phyloP scores from a whole-genome alignment of 2,329 filamentous ascomycete genomes.

The Alternaria brassicae region DNA sequence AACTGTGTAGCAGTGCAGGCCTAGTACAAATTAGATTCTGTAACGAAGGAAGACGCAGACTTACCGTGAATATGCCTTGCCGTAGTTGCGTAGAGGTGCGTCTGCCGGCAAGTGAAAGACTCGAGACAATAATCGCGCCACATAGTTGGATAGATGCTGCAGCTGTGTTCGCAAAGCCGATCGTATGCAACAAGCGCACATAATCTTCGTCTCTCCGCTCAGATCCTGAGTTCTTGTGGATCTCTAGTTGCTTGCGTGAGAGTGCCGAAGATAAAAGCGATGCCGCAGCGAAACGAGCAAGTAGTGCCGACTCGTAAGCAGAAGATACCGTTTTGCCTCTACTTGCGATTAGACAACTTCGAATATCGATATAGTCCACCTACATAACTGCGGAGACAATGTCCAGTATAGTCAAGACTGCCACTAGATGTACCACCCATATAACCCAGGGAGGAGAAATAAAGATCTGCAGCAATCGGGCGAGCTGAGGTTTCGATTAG shows the following conservation, averaged over 20 bases:
- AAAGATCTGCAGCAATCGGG: conserved; percentile 1
- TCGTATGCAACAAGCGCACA: neutral
- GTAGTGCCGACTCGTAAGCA: conserved; percentile 7
- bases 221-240: conserved; percentile 4
- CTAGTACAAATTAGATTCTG: conserved; percentile 1
- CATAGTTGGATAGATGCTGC: neutral
- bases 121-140: neutral
- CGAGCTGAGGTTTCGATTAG: conserved; percentile 10
- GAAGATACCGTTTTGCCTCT: conserved; percentile 1
- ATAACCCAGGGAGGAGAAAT: conserved; percentile 9
- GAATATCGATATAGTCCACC: neutral
- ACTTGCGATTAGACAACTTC: neutral
- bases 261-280: conserved; percentile 3
- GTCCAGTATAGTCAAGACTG: conserved; percentile 6
- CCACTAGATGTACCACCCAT: conserved; percentile 5
- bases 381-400: conserved; percentile 6
- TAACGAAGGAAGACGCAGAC: neutral
- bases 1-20: conserved; percentile 6
- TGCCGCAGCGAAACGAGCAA: conserved; percentile 2
- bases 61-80: conserved; percentile 3
- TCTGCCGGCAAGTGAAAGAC: conserved; percentile 1
- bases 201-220: neutral
- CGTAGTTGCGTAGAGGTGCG: neutral
- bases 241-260: conserved; percentile 4
- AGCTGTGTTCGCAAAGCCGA: neutral